phyloP scores from a whole-genome alignment of 2,329 filamentous ascomycete species.

The Ophiostoma quercus region DNA sequence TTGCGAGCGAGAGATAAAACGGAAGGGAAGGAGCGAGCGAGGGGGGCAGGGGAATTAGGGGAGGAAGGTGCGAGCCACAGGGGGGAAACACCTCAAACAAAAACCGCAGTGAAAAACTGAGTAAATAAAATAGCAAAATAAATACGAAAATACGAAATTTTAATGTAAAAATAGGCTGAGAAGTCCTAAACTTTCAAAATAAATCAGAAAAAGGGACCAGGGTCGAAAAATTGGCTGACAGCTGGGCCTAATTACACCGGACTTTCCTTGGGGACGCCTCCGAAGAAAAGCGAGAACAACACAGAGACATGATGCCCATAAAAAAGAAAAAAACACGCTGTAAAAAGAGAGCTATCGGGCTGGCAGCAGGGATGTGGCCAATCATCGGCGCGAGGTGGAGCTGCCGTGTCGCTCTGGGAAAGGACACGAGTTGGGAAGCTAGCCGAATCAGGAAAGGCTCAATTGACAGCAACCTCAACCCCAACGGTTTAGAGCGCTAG shows the following conservation, averaged over 20 bases:
- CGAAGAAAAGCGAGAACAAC: conserved; percentile 20
- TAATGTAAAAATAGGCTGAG: not conserved
- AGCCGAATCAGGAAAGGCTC: conserved; percentile 17
- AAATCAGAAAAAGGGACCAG: conserved; percentile 1
- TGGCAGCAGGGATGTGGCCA: not conserved
- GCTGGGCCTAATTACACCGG: conserved; percentile 17
- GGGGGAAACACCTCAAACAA: not conserved
- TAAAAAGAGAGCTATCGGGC: conserved; percentile 19
- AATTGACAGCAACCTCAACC: conserved; percentile 16
- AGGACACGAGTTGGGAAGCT: conserved; percentile 16
- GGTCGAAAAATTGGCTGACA: not conserved
- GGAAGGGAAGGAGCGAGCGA: conserved; percentile 11
- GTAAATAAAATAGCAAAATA: conserved; percentile 14
- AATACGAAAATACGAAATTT: conserved; percentile 18
- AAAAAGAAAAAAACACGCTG: conserved; percentile 16
- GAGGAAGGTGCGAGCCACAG: conserved; percentile 15
- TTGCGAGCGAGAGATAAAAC: conserved; percentile 17
- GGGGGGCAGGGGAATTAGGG: conserved; percentile 8
- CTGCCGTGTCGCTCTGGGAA: not conserved
- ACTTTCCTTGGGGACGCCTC: conserved; percentile 21
- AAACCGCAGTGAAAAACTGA: not conserved
- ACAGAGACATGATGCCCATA: conserved; percentile 9
- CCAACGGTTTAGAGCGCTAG: conserved; percentile 20
- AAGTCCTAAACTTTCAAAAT: conserved; percentile 7
- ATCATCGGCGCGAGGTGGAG: conserved; percentile 17